phyloP scores from a whole-genome alignment of 1,284 basidiomycete genomes.

The Fistulinella cinereoalba region DNA sequence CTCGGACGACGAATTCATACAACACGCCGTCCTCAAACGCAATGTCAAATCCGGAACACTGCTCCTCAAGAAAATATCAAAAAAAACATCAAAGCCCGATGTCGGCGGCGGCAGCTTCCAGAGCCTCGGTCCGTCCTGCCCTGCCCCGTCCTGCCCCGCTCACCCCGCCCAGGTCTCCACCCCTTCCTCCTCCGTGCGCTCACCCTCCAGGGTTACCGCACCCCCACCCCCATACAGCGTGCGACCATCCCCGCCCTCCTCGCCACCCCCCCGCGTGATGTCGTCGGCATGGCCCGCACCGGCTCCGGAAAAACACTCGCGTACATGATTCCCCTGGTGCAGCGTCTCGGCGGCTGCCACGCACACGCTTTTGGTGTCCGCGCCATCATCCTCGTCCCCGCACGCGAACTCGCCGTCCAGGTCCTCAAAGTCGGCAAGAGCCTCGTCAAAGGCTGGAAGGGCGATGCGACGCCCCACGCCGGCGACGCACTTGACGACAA shows the following conservation, averaged over 20 bases:
- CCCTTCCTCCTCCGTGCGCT: constrained; percentile 83
- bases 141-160: constrained; percentile 1
- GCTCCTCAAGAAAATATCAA: constrained; percentile 68
- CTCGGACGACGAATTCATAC: constrained; percentile 58
- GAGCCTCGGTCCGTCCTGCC: constrained; percentile 69
- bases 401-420: constrained; percentile 93
- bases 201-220: constrained; percentile 90
- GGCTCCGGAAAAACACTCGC: constrained; percentile 98
- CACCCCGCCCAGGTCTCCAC: constrained; percentile 62
- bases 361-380: constrained; percentile 81
- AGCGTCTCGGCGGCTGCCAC: constrained; percentile 82
- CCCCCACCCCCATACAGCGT: constrained; percentile 96
- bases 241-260: constrained; percentile 87
- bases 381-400: constrained; percentile 87
- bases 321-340: constrained; percentile 91
- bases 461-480: constrained; percentile 55
- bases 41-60: constrained; percentile 70
- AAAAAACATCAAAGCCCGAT: constrained; percentile 70
- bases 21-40: constrained; percentile 60
- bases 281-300: constrained; percentile 98
- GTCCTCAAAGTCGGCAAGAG: constrained; percentile 95
- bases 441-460: constrained; percentile 75
- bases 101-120: constrained; percentile 84
- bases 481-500: constrained; percentile 57
- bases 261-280: constrained; percentile 83